These are phyloP conservation scores for Zygoascus flipseniorum DNA, from an alignment of 805 yeast genomes.

Conservation along the genomic window DNA sequence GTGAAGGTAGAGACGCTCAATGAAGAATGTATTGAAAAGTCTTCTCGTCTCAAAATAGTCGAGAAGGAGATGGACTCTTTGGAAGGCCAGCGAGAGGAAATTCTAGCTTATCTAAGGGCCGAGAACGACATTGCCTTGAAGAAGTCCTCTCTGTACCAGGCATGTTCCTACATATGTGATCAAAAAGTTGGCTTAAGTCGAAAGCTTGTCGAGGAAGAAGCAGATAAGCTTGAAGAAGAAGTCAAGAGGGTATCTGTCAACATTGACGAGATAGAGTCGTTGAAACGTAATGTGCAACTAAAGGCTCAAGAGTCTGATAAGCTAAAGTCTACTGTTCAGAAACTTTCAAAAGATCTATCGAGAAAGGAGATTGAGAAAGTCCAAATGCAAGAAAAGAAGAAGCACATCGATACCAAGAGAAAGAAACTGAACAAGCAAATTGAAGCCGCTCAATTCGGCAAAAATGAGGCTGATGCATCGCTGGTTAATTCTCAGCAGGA, in stretches of 20 bases:
- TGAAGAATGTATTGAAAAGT: slow-evolving; percentile 73
- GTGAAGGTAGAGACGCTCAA: slow-evolving; percentile 62
- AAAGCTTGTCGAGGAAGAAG: slow-evolving; percentile 32
- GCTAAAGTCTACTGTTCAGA: slow-evolving; percentile 25
- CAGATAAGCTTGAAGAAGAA: slow-evolving; percentile 38
- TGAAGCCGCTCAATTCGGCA: slow-evolving; percentile 37
- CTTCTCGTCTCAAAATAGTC: slow-evolving; percentile 68
- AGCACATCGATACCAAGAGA: slow-evolving; percentile 51
- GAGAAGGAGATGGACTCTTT: slow-evolving; percentile 60
- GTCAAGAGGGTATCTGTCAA: slow-evolving; percentile 31
- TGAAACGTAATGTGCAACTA: slow-evolving; percentile 17
- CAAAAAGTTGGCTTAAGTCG: slow-evolving; percentile 34
- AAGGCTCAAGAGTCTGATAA: slow-evolving; percentile 16
- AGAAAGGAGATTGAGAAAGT: slow-evolving; percentile 51
- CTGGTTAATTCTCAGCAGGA: slow-evolving; percentile 39
- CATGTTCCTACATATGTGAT: slow-evolving; percentile 34
- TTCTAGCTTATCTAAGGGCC: slow-evolving; percentile 51
- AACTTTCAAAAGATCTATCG: slow-evolving; percentile 23
- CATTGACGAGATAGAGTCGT: slow-evolving; percentile 30
- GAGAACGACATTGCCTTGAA: slow-evolving; percentile 54
- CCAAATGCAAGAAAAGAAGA: slow-evolving; percentile 66
- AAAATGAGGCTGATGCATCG: slow-evolving; percentile 39
- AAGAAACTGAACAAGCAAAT: slow-evolving; percentile 52
- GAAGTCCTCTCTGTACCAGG: slow-evolving; percentile 50
- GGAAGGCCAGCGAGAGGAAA: slow-evolving; percentile 58